Percentiles rank a stretch among this genome's conserved stretches.
Evolutionary conservation across 1,284 basidiomycete genomes (phyloP).

Genomic region (Puccinia hordei): DNA sequence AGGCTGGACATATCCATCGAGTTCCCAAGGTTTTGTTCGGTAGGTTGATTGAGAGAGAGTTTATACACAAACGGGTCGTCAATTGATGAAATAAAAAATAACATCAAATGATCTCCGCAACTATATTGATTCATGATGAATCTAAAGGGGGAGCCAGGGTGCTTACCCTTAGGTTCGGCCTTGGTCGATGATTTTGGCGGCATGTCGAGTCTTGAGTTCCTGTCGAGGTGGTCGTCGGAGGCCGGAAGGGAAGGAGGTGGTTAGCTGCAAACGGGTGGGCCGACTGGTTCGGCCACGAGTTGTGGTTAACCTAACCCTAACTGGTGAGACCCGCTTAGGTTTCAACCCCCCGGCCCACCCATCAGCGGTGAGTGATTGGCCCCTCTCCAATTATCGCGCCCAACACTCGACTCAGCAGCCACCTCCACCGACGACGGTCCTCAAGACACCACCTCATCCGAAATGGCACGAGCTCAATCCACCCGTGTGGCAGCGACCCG

Average conservation of each 20-base stretch:
- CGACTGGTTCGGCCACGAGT: neutral
- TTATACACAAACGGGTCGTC: neutral
- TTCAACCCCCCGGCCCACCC: constrained; percentile 10
- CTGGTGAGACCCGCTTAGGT: constrained; percentile 44
- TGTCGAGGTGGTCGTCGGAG: neutral
- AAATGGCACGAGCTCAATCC: constrained; percentile 47
- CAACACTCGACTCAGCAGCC: neutral
- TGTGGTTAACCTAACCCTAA: constrained; percentile 23
- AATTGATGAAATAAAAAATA: neutral
- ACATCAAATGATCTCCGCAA: neutral
- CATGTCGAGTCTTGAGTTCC: constrained; percentile 43
- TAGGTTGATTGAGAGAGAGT: neutral
- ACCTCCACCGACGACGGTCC: neutral
- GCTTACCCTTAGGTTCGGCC: constrained; percentile 36
- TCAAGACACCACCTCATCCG: constrained; percentile 5
- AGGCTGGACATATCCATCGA: constrained; percentile 5
- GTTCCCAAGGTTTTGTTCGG: neutral
- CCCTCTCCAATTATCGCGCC: neutral
- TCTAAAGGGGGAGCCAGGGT: neutral
- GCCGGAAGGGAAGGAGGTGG: neutral
- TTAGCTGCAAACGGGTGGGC: neutral
- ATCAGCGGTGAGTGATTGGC: neutral
- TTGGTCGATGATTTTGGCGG: constrained; percentile 36
- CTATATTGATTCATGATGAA: neutral
- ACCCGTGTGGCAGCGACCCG: constrained; percentile 42